These are phyloP conservation scores for Vaccinium myrtillus DNA, from an alignment of 148 eudicot genomes.

Conservation along the genomic window DNA sequence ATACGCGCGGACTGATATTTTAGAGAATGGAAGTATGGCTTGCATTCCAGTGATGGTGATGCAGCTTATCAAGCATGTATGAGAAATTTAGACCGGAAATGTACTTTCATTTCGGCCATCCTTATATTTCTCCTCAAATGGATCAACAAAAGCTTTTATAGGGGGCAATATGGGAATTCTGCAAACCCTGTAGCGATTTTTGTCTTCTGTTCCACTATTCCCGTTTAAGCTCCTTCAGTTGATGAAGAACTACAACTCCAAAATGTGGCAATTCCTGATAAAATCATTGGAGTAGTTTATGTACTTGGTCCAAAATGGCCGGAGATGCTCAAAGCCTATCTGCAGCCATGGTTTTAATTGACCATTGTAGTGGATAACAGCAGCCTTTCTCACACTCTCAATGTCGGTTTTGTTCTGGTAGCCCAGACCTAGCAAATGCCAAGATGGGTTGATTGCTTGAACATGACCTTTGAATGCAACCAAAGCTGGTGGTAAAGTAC, in stretches of 20 bases:
- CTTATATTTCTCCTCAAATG: constrained; percentile 28
- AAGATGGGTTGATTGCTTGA: constrained; percentile 82
- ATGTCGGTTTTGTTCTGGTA: constrained; percentile 81
- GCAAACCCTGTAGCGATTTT: constrained; percentile 24
- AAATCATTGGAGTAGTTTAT: constrained; percentile 89
- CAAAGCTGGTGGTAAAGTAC: constrained; percentile 96
- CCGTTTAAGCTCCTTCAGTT: constrained; percentile 27
- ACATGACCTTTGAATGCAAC: constrained; percentile 94
- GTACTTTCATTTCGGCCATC: constrained; percentile 27
- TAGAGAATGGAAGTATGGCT: constrained; percentile 65
- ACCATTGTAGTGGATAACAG: constrained; percentile 98
- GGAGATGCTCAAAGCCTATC: constrained; percentile 95
- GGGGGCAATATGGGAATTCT: constrained; percentile 30
- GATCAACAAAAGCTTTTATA: constrained; percentile 25
- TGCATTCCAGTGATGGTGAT: constrained; percentile 37
- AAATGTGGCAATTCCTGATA: constrained; percentile 83
- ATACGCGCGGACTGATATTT: constrained; percentile 38
- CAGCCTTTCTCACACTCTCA: constrained; percentile 77
- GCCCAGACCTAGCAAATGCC: constrained; percentile 99
- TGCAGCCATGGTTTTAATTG: constrained; percentile 98
- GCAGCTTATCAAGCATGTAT: constrained; percentile 28
- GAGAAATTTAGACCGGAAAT: constrained; percentile 22
- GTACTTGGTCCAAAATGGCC: constrained; percentile 97
- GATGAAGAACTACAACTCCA: constrained; percentile 58
- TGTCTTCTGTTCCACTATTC: constrained; percentile 24